Conservation (phyloP, 2,329 filamentous ascomycete species). For the Grosmannia serpens region DNA sequence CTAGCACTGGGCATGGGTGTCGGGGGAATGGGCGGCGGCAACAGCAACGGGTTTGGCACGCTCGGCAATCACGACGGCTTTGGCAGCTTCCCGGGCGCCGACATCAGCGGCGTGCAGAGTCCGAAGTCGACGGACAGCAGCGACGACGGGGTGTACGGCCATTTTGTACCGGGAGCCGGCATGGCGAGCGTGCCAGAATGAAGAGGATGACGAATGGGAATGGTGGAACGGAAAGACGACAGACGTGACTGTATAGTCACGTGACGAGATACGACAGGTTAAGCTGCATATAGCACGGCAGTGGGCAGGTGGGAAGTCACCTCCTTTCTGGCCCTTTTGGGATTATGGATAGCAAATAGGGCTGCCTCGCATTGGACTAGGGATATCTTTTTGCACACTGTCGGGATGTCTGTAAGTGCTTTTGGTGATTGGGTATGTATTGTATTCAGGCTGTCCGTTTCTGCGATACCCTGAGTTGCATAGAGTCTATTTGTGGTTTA, state of each 20-base stretch:
- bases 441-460: neutral
- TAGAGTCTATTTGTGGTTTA: conserved; percentile 29
- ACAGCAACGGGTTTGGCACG: conserved; percentile 18
- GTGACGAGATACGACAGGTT: neutral
- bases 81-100: conserved; percentile 33
- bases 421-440: neutral
- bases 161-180: conserved; percentile 17
- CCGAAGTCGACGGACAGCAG: conserved; percentile 38
- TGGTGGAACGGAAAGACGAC: neutral
- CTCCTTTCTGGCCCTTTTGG: too few species aligned
- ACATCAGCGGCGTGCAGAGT: conserved; percentile 40
- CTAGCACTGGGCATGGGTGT: conserved; percentile 9
- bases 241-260: too few species aligned
- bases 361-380: too few species aligned
- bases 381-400: neutral
- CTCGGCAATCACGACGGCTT: conserved; percentile 20
- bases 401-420: neutral
- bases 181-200: conserved; percentile 18
- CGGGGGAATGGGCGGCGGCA: conserved; percentile 14
- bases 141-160: conserved; percentile 45
- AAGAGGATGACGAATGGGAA: neutral
- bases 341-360: neutral
- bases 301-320: too few species aligned
- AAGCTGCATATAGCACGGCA: too few species aligned
- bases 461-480: conserved; percentile 1